Evolutionary conservation across 1,284 basidiomycete species (phyloP).

Genomic region (Trametes versicolor): DNA sequence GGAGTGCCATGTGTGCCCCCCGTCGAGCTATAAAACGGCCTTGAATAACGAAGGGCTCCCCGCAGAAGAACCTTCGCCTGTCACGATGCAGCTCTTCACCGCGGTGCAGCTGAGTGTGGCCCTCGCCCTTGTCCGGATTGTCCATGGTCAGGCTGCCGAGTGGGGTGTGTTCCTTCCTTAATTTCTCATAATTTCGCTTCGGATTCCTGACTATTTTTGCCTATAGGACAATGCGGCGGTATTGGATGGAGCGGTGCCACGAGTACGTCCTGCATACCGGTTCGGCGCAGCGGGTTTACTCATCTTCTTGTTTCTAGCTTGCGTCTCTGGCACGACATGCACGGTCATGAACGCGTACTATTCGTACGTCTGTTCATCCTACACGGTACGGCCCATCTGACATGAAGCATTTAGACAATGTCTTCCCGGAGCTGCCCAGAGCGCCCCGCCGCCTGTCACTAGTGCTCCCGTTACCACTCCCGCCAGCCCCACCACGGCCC

Average conservation of each 20-base stretch:
- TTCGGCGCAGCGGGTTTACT: too few species aligned
- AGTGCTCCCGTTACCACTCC: constrained; percentile 7
- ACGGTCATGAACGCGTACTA: constrained; percentile 31
- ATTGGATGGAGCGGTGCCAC: constrained; percentile 37
- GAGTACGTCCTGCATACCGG: constrained; percentile 10
- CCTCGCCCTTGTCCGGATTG: constrained; percentile 22
- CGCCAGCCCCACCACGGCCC: constrained; percentile 8
- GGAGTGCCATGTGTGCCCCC: constrained; percentile 2
- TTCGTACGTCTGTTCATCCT: constrained; percentile 16
- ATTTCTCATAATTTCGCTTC: not conserved
- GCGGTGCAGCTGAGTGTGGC: constrained; percentile 29
- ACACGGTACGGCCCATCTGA: not conserved
- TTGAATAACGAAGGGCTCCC: not conserved
- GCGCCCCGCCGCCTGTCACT: constrained; percentile 12
- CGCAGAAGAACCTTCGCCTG: constrained; percentile 3
- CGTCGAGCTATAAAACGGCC: constrained; percentile 11
- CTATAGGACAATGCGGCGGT: constrained; percentile 37
- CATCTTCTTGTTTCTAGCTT: constrained; percentile 16
- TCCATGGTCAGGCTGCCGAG: constrained; percentile 21
- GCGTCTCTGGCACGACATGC: constrained; percentile 30
- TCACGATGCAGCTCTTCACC: constrained; percentile 34
- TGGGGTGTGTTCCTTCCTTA: constrained; percentile 40
- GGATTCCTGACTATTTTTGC: not conserved
- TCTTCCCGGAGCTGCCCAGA: constrained; percentile 22
- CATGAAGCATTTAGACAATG: constrained; percentile 21